Evolutionary conservation across 805 yeast genomes (phyloP), one percentile per base, ranked within the genome.

Genomic region (Maudiozyma turicensis): DNA sequence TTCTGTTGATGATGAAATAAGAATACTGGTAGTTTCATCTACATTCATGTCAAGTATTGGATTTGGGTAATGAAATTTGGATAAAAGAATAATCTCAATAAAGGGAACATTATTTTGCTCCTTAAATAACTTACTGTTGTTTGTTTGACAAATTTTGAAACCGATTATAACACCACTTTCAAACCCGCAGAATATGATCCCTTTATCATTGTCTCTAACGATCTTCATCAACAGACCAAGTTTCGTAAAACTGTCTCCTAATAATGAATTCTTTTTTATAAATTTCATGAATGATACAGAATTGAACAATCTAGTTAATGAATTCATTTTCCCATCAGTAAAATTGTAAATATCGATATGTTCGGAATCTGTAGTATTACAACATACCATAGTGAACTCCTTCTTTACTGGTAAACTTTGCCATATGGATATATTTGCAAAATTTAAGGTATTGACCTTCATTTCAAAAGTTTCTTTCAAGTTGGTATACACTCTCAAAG

Each of bases 121-220:
- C 14, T 13, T 3, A 9, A n/a, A 31, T 10, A 15, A n/a, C 26
- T 20, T 20, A 20, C 4, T 20, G 26, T 4, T 20, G 26, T 29
- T 26, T 8, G 14, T 11, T 10, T 51, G 47, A 20, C 35, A 38
- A 10, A 58, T 7, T 42, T 48, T 47, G 32, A 64, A 53, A 3
- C 67, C 67, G n/a, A 64, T 48, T 3, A 63, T 51, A 32, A 56
- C 50, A 11, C 69, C 69, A 51, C 62, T 54, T 47, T 65, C 69
- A 47, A 53, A 54, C 1, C 65, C 69, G 39, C 56, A 49, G 47
- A 53, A 60, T 1, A 60, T 47, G 28, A 54, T 38, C 8, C 50
- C 54, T 9, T 53, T 40, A 8, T 31, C 14, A 8, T 5, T 2
- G 39, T 45, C 47, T 40, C 46, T 50, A 1, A 45, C 14, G 42